These are phyloP conservation scores for Heliamphora exappendiculata DNA, from an alignment of 148 eudicot species.

Conservation along the genomic window DNA sequence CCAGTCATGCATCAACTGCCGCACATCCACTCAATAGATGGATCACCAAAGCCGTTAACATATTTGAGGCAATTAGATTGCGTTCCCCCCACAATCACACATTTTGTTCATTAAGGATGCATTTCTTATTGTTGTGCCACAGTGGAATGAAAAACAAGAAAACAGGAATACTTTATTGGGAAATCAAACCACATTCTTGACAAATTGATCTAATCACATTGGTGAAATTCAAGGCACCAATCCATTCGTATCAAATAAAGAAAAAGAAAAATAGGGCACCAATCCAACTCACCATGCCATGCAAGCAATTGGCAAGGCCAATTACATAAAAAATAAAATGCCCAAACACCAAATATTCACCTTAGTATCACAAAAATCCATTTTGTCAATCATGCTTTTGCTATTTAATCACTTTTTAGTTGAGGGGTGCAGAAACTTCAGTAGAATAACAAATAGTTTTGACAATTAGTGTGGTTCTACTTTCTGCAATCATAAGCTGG, in stretches of 20 bases:
- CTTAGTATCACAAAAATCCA: neutral
- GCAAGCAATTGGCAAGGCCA: neutral
- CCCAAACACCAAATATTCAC: neutral
- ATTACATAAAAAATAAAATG: neutral
- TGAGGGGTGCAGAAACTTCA: neutral
- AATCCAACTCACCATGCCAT: neutral
- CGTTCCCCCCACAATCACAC: neutral
- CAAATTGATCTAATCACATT: neutral
- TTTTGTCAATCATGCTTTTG: neutral
- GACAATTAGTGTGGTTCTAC: neutral
- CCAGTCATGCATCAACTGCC: neutral
- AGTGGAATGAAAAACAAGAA: constrained; percentile 2
- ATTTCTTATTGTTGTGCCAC: no score
- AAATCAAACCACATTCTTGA: neutral
- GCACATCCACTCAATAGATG: neutral
- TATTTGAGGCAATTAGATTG: constrained; percentile 2
- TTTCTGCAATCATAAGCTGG: neutral
- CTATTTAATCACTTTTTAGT: neutral
- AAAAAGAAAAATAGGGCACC: neutral
- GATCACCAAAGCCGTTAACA: constrained; percentile 1
- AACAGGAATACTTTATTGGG: neutral
- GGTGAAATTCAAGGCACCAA: neutral
- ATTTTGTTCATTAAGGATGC: neutral
- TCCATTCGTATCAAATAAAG: no score
- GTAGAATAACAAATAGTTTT: neutral